Conservation (phyloP, 441 rosid genomes). For the Croton laevigatus region DNA sequence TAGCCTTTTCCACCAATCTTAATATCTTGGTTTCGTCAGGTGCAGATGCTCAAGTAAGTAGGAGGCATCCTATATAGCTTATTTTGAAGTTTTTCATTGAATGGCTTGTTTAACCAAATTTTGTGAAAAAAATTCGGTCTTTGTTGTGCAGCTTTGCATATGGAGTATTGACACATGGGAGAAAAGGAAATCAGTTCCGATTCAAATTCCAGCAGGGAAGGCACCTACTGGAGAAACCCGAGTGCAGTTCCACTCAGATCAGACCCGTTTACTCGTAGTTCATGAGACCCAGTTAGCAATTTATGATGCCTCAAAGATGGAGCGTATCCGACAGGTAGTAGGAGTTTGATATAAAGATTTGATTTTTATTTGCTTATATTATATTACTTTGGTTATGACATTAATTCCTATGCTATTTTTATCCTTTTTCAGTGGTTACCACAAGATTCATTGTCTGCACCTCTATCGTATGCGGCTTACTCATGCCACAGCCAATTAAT, state of each 20-base stretch:
- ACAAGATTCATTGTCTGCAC: slow-evolving; percentile 67
- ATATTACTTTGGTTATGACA: neutral
- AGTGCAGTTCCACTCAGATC: slow-evolving; percentile 86
- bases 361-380: neutral
- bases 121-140: neutral
- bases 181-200: slow-evolving; percentile 63
- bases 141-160: slow-evolving; percentile 54
- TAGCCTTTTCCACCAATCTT: slow-evolving; percentile 81
- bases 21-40: slow-evolving; percentile 90
- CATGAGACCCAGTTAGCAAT: slow-evolving; percentile 87
- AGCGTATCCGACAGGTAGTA: slow-evolving; percentile 77
- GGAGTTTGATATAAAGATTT: slow-evolving; percentile 13
- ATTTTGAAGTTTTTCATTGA: neutral
- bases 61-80: neutral
- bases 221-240: slow-evolving; percentile 65
- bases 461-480: slow-evolving; percentile 70
- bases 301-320: slow-evolving; percentile 90
- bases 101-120: neutral
- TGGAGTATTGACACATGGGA: slow-evolving; percentile 99
- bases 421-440: slow-evolving; percentile 68
- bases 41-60: slow-evolving; percentile 91
- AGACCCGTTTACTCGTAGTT: slow-evolving; percentile 71
- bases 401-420: slow-evolving; percentile 4
- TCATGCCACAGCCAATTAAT: slow-evolving; percentile 84
- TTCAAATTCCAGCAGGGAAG: slow-evolving; percentile 77